phyloP scores from a whole-genome alignment of 2,329 filamentous ascomycete genomes.

The Colletotrichum liaoningense region DNA sequence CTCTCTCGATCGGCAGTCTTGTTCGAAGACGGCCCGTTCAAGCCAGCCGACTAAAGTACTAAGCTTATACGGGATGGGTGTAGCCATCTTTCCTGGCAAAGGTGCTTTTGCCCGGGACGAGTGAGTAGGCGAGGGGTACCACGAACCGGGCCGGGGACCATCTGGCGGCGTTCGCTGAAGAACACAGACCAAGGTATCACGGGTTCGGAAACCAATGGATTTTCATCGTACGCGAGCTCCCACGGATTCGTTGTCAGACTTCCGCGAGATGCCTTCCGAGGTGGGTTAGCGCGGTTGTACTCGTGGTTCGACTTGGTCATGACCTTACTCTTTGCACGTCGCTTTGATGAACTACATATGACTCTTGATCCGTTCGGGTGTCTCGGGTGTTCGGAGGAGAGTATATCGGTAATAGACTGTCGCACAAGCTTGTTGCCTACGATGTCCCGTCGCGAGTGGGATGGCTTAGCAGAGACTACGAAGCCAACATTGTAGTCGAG shows the following conservation, averaged over 20 bases:
- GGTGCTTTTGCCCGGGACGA: not conserved
- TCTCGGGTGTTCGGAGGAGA: not conserved
- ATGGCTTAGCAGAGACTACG: not conserved
- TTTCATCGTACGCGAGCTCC: constrained; percentile 30
- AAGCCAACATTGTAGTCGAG: not conserved
- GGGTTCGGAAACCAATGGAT: constrained; percentile 29
- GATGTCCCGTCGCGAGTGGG: not conserved
- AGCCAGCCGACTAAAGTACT: constrained; percentile 2
- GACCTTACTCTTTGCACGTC: not conserved
- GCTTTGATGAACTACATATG: not conserved
- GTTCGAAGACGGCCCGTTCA: not conserved
- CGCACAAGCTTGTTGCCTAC: not conserved
- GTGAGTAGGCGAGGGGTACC: not conserved
- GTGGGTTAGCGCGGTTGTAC: constrained; percentile 15
- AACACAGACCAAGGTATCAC: constrained; percentile 25
- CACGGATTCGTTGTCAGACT: constrained; percentile 29
- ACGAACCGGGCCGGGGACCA: constrained; percentile 6
- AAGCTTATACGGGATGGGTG: constrained; percentile 20
- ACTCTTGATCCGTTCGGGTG: not conserved
- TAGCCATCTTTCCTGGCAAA: not conserved
- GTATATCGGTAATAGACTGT: not conserved
- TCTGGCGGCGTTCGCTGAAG: constrained; percentile 5
- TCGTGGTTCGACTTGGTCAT: not conserved
- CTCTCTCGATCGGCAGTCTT: not conserved
- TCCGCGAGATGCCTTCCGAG: not conserved